Evolutionary conservation across 768 basidiomycete genomes (phyloP).

Genomic region (Termitomyces sp.): DNA sequence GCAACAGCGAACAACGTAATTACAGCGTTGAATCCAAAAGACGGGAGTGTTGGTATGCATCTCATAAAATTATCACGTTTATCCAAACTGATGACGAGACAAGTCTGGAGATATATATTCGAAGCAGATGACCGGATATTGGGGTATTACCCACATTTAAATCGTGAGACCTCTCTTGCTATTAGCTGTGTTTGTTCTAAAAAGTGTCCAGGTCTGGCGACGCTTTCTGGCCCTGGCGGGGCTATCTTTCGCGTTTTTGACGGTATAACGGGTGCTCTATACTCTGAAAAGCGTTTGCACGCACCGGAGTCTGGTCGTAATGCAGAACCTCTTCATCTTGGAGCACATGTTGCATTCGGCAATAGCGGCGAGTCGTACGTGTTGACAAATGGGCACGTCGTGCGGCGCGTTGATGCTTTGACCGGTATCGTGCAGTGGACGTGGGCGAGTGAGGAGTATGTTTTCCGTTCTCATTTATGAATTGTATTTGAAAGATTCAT

Average conservation of each 20-base stretch:
- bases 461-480: constrained; percentile 6
- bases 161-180: constrained; percentile 40
- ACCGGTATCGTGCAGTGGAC: constrained; percentile 63
- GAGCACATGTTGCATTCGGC: constrained; percentile 45
- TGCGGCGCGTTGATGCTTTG: constrained; percentile 46
- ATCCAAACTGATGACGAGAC: constrained; percentile 8
- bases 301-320: constrained; percentile 36
- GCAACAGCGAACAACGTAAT: constrained; percentile 76
- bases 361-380: constrained; percentile 39
- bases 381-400: constrained; percentile 57
- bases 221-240: constrained; percentile 76
- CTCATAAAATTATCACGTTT: neutral
- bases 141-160: constrained; percentile 54
- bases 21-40: constrained; percentile 62
- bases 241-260: constrained; percentile 70
- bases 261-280: constrained; percentile 52
- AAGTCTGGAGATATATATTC: constrained; percentile 77
- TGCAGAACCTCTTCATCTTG: constrained; percentile 53
- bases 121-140: constrained; percentile 67
- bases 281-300: constrained; percentile 62
- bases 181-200: neutral
- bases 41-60: constrained; percentile 69
- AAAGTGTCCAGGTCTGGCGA: constrained; percentile 50
- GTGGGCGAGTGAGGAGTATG: constrained; percentile 73
- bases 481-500: constrained; percentile 2